Evolutionary conservation across 805 yeast species (phyloP).

Genomic region (Saccharomycopsis amapae): DNA sequence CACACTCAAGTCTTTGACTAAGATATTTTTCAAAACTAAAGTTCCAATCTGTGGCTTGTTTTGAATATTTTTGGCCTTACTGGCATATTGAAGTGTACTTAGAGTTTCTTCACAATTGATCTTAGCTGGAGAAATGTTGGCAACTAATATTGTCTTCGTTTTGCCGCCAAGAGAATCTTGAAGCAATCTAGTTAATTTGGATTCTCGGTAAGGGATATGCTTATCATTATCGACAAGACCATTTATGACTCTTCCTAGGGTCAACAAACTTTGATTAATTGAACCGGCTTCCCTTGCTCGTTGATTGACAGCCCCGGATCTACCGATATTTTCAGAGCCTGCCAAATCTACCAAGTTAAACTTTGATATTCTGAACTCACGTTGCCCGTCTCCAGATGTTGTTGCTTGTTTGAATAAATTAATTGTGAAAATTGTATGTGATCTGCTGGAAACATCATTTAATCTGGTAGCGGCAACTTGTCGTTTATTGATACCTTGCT

Average conservation of each 20-base stretch:
- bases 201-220: slow-evolving; percentile 83
- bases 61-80: slow-evolving; percentile 74
- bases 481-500: slow-evolving; percentile 50
- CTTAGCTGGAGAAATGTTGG: slow-evolving; percentile 80
- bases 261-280: slow-evolving; percentile 79
- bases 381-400: background rate
- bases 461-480: slow-evolving; percentile 68
- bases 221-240: slow-evolving; percentile 51
- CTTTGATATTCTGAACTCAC: slow-evolving; percentile 48
- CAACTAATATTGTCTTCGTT: slow-evolving; percentile 80
- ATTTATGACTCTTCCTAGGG: slow-evolving; percentile 86
- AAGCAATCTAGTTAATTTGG: slow-evolving; percentile 64
- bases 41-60: slow-evolving; percentile 64
- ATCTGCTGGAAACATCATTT: slow-evolving; percentile 67
- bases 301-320: slow-evolving; percentile 81
- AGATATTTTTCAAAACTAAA: slow-evolving; percentile 49
- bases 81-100: slow-evolving; percentile 82
- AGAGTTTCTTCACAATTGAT: slow-evolving; percentile 73
- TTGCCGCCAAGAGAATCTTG: slow-evolving; percentile 84
- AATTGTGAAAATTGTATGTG: slow-evolving; percentile 71
- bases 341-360: slow-evolving; percentile 88
- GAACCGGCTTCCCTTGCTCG: slow-evolving; percentile 92
- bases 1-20: slow-evolving; percentile 41
- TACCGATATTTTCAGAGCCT: slow-evolving; percentile 82
- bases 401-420: slow-evolving; percentile 41